A percentile compares a stretch with the other conserved stretches of the same genome.
Conservation (phyloP, 768 basidiomycete genomes). For the Suillus paluster region DNA sequence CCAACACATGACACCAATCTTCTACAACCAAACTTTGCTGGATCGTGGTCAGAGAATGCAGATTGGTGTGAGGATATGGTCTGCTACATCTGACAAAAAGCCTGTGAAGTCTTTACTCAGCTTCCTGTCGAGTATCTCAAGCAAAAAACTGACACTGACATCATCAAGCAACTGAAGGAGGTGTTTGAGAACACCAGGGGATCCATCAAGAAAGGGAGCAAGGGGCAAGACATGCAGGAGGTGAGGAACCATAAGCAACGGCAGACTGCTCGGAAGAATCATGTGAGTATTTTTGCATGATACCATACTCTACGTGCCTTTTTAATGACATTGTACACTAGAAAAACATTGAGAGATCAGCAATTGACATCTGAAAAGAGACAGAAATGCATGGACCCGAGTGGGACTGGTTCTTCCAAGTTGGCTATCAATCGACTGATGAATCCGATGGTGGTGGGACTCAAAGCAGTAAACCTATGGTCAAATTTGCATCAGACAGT, state of each 20-base stretch:
- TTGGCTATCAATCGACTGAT: background rate
- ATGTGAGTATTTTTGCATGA: background rate
- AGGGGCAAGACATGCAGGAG: background rate
- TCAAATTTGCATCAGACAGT: background rate
- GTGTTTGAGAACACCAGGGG: no score
- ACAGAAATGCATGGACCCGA: background rate
- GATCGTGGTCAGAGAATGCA: no score
- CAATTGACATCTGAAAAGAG: background rate
- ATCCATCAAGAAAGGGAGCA: no score
- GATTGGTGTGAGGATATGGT: no score
- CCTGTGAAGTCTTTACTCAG: no score
- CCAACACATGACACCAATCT: no score
- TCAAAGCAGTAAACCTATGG: background rate
- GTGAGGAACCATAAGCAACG: background rate
- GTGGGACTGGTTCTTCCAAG: background rate
- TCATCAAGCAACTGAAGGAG: no score
- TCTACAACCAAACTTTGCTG: no score
- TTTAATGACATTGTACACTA: background rate
- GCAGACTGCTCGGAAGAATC: background rate
- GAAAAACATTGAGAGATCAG: background rate
- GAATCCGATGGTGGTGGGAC: background rate
- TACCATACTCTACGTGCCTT: background rate
- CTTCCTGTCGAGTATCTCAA: no score
- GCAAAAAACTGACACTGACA: no score
- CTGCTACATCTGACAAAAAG: no score